Evolutionary conservation across 768 basidiomycete species (phyloP).

Genomic region (Trichaptum fuscoviolaceum): DNA sequence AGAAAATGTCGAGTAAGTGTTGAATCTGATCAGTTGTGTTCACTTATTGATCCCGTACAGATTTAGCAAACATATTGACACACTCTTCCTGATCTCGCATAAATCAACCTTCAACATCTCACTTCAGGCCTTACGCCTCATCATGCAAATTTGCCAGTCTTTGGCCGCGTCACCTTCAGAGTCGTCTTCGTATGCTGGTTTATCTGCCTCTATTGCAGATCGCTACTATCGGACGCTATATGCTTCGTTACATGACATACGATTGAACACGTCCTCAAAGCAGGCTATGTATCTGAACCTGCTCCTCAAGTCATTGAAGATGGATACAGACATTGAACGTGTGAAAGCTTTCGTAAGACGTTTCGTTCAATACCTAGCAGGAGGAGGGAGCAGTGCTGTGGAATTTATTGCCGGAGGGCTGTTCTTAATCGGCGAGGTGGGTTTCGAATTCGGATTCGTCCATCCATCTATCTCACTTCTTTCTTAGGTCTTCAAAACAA

Average conservation of each 20-base stretch:
- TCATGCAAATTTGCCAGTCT: slow-evolving; percentile 73
- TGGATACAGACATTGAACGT: slow-evolving; percentile 51
- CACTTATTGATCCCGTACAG: slow-evolving; percentile 31
- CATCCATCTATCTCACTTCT: not conserved
- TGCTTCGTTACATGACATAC: slow-evolving; percentile 77
- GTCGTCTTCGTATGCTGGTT: slow-evolving; percentile 28
- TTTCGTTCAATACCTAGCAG: slow-evolving; percentile 73
- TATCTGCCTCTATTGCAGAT: slow-evolving; percentile 44
- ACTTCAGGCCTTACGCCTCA: slow-evolving; percentile 83
- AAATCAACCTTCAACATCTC: slow-evolving; percentile 96
- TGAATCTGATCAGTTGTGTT: not conserved
- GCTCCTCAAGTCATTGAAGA: slow-evolving; percentile 85
- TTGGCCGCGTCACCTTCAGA: slow-evolving; percentile 38
- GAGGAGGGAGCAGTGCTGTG: slow-evolving; percentile 65
- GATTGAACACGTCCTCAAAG: slow-evolving; percentile 79
- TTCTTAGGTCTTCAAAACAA: slow-evolving; percentile 44
- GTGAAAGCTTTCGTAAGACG: slow-evolving; percentile 78
- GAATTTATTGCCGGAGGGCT: slow-evolving; percentile 89
- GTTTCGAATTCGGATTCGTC: slow-evolving; percentile 17
- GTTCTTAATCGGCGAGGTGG: slow-evolving; percentile 82
- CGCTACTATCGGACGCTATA: slow-evolving; percentile 84
- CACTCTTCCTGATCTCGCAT: slow-evolving; percentile 92
- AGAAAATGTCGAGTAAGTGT: slow-evolving; percentile 53
- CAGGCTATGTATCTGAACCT: slow-evolving; percentile 97
- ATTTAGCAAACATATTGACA: slow-evolving; percentile 83